Conservation (phyloP, 257 asterid species). For the Salvia rosmarinus region DNA sequence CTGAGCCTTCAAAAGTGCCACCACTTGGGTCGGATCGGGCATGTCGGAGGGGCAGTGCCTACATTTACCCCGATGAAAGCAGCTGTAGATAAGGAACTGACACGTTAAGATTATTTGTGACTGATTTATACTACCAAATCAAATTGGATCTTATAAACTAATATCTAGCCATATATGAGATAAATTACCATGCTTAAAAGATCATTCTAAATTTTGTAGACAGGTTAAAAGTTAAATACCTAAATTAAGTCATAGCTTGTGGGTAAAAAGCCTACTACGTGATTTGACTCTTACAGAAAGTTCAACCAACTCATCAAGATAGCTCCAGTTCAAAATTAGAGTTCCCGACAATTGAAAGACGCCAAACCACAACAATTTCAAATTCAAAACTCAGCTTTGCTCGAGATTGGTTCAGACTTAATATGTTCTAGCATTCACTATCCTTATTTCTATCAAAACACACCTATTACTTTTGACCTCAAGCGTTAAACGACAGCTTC, state of each 20-base stretch:
- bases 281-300: not conserved
- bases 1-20: slow-evolving; percentile 82
- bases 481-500: not conserved
- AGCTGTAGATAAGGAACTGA: slow-evolving; percentile 38
- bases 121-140: not conserved
- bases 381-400: not conserved
- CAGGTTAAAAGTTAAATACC: not conserved
- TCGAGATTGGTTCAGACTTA: not conserved
- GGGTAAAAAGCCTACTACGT: not conserved
- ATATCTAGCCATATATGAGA: too few species aligned
- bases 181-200: not conserved
- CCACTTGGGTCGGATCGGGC: slow-evolving; percentile 85
- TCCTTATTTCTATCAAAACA: not conserved
- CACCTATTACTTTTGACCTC: not conserved
- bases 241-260: not conserved
- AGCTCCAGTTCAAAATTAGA: not conserved
- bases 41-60: slow-evolving; percentile 83
- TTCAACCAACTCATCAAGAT: not conserved
- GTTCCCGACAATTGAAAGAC: too few species aligned
- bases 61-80: slow-evolving; percentile 83
- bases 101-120: slow-evolving; percentile 4
- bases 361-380: too few species aligned
- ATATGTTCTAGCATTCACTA: not conserved
- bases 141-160: not conserved
- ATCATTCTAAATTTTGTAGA: not conserved